Percentiles rank a stretch among this genome's conserved stretches.
Evolutionary conservation across 2,329 filamentous ascomycete genomes (phyloP).

Genomic region (Aspergillus clavatus): DNA sequence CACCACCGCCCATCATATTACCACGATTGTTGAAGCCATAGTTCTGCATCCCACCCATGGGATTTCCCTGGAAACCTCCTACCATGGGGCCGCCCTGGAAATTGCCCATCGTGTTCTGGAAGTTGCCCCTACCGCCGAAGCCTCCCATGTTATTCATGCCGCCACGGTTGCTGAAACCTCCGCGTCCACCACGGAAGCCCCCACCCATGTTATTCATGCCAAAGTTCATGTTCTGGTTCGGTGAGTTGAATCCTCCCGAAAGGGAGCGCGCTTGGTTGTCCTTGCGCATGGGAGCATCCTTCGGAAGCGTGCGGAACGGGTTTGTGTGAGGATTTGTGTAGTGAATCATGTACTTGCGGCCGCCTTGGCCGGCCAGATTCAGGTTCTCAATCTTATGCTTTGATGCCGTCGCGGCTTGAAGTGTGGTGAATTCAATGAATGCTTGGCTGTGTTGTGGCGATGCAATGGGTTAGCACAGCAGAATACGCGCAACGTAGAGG

Average conservation of each 20-base stretch:
- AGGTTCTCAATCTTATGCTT: slow-evolving; percentile 75
- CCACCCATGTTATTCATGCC: slow-evolving; percentile 42
- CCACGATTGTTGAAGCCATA: slow-evolving; percentile 51
- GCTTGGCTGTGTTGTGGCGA: slow-evolving; percentile 52
- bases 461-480: background rate
- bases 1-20: slow-evolving; percentile 49
- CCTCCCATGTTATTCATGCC: slow-evolving; percentile 45
- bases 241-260: slow-evolving; percentile 45
- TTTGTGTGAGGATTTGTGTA: slow-evolving; percentile 76
- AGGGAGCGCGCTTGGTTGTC: slow-evolving; percentile 51
- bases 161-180: slow-evolving; percentile 35
- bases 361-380: slow-evolving; percentile 50
- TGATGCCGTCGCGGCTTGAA: slow-evolving; percentile 77
- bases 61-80: slow-evolving; percentile 38
- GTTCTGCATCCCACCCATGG: slow-evolving; percentile 50
- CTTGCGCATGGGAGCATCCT: slow-evolving; percentile 74
- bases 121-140: slow-evolving; percentile 47
- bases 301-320: slow-evolving; percentile 85
- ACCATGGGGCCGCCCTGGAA: slow-evolving; percentile 46
- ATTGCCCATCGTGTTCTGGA: slow-evolving; percentile 42
- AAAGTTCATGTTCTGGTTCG: slow-evolving; percentile 39
- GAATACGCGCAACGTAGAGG: background rate
- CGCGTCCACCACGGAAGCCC: slow-evolving; percentile 50
- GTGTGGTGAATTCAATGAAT: slow-evolving; percentile 77
- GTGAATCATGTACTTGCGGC: slow-evolving; percentile 64